phyloP scores from a whole-genome alignment of 768 basidiomycete species.

The Rhizopogon vinicolor region DNA sequence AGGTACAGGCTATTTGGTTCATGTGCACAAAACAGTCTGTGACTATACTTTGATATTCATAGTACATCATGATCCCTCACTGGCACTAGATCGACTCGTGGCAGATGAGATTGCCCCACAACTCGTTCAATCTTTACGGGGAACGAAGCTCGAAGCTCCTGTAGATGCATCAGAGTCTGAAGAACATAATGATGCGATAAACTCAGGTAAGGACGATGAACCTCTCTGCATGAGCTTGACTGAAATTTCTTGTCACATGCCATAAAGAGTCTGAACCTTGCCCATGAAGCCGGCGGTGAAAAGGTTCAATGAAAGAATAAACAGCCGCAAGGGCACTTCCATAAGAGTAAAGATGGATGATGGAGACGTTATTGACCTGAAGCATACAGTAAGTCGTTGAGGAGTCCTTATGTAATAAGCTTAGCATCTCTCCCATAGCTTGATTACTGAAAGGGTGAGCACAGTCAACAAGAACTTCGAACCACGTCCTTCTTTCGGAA shows the following conservation, averaged over 20 bases:
- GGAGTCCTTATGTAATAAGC: not conserved
- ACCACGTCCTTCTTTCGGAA: not conserved
- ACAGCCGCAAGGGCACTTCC: conserved; percentile 7
- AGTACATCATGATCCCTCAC: not conserved
- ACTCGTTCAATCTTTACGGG: not conserved
- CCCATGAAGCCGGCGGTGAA: conserved; percentile 1
- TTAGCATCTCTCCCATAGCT: not conserved
- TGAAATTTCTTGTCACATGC: conserved; percentile 7
- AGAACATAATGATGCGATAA: not conserved
- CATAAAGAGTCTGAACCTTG: conserved; percentile 8
- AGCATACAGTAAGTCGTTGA: conserved; percentile 13
- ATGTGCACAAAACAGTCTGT: not conserved
- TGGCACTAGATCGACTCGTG: conserved; percentile 4
- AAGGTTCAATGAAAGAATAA: not conserved
- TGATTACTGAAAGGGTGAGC: not conserved
- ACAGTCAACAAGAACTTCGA: not conserved
- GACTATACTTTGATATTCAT: not conserved
- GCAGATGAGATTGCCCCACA: conserved; percentile 2
- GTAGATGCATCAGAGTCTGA: not conserved
- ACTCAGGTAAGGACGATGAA: conserved; percentile 1
- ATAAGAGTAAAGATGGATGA: conserved; percentile 7
- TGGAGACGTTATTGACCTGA: conserved; percentile 9
- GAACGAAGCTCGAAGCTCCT: conserved; percentile 3
- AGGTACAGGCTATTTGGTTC: conserved; percentile 7
- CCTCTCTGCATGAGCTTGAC: not conserved